These are phyloP conservation scores for Taiozyma sp. DNA, from an alignment of 1,139 yeast species.

Conservation along the genomic window DNA sequence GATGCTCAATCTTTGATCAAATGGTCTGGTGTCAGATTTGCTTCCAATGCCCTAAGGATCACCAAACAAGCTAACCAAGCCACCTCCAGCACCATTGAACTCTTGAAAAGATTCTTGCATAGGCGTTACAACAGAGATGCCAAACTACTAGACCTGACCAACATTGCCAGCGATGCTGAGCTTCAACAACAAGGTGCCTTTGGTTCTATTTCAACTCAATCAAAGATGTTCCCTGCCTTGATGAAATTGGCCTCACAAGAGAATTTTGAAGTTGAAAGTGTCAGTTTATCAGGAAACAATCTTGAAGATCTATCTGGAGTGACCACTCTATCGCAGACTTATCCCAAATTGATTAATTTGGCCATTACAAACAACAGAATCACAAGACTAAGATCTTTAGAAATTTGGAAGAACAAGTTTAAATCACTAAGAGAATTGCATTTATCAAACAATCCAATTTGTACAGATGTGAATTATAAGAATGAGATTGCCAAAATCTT, in stretches of 20 bases:
- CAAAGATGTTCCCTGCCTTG: conserved; percentile 88
- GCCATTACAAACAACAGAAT: conserved; percentile 77
- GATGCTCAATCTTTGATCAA: conserved; percentile 58
- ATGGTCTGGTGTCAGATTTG: conserved; percentile 78
- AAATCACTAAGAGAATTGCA: conserved; percentile 70
- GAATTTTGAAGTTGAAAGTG: conserved; percentile 54
- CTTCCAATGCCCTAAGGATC: conserved; percentile 65
- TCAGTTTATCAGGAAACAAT: conserved; percentile 71
- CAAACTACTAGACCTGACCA: conserved; percentile 68
- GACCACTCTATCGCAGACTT: conserved; percentile 65
- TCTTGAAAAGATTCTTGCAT: conserved; percentile 56
- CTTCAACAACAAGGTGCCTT: conserved; percentile 64
- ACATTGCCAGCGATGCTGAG: conserved; percentile 60
- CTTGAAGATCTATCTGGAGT: conserved; percentile 60
- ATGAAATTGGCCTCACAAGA: conserved; percentile 70
- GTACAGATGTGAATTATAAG: conserved; percentile 45
- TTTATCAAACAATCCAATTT: conserved; percentile 73
- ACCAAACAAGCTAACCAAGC: conserved; percentile 24
- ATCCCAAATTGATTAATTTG: conserved; percentile 72
- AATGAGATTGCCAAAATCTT: conserved; percentile 65
- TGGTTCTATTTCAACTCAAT: conserved; percentile 47
- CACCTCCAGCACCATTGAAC: conserved; percentile 47
- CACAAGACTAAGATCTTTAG: conserved; percentile 53
- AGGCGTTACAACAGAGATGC: conserved; percentile 62
- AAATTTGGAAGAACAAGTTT: conserved; percentile 76